phyloP scores from a whole-genome alignment of 2,329 filamentous ascomycete genomes.

The Penicillium rolfsii region DNA sequence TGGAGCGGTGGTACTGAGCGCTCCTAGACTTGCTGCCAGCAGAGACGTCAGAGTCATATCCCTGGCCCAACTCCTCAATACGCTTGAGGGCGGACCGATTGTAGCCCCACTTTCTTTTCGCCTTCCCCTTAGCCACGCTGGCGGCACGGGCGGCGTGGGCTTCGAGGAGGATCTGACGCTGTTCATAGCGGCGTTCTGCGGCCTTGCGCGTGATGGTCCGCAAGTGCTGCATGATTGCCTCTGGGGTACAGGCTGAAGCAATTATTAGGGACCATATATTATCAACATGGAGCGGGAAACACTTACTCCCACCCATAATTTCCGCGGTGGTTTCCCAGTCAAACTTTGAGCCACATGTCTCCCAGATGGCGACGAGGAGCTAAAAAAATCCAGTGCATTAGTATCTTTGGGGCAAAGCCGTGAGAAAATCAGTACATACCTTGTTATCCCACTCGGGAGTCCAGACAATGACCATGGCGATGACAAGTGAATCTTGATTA shows the following conservation, averaged over 20 bases:
- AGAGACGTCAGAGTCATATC: too few species aligned
- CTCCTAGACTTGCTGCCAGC: not conserved
- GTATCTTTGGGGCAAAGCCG: not conserved
- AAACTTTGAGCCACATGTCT: not conserved
- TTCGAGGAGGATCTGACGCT: not conserved
- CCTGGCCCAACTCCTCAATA: not conserved
- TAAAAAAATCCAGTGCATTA: not conserved
- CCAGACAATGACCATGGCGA: constrained; percentile 6
- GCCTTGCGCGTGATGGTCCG: not conserved
- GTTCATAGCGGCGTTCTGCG: not conserved
- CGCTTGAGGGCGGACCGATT: not conserved
- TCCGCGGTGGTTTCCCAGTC: constrained; percentile 1
- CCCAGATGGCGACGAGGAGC: constrained; percentile 2
- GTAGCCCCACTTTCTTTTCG: not conserved
- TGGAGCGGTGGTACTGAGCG: not conserved
- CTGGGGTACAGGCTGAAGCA: constrained; percentile 3
- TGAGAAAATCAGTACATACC: not conserved
- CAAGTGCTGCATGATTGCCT: constrained; percentile 8
- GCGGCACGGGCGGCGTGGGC: not conserved
- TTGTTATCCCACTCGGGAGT: constrained; percentile 1
- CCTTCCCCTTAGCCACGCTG: constrained; percentile 2
- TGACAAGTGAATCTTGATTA: not conserved
- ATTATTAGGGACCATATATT: not conserved
- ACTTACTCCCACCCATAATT: constrained; percentile 6
- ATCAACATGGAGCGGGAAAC: not conserved